Evolutionary conservation across 441 rosid genomes (phyloP).

Genomic region (Capsella rubella): DNA sequence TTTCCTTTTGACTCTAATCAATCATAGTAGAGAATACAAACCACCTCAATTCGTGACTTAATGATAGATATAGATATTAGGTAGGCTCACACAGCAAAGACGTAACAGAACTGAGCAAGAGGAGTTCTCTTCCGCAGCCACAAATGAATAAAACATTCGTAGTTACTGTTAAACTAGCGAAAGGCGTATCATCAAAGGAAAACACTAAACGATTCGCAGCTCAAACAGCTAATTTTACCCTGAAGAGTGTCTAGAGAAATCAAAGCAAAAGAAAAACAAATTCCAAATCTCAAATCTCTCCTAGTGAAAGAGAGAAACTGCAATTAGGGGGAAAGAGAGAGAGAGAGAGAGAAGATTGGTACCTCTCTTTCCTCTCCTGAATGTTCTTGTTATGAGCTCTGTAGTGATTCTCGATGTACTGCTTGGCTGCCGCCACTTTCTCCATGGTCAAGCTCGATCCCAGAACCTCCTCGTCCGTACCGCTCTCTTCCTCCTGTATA

Average conservation of each 20-base stretch:
- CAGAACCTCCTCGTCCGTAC: slow-evolving; percentile 65
- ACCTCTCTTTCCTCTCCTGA: slow-evolving; percentile 92
- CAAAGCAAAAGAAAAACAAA: not conserved
- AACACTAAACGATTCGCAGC: slow-evolving; percentile 11
- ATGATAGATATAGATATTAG: too few species aligned
- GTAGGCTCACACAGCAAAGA: too few species aligned
- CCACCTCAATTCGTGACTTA: too few species aligned
- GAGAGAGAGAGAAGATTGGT: not conserved
- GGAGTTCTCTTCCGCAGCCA: slow-evolving; percentile 9
- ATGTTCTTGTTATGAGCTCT: slow-evolving; percentile 89
- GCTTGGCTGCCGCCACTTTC: slow-evolving; percentile 98
- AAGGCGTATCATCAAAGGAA: slow-evolving; percentile 31
- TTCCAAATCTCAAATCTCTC: slow-evolving; percentile 40
- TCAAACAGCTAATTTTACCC: slow-evolving; percentile 30
- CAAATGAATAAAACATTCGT: not conserved
- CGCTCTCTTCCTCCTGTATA: slow-evolving; percentile 51
- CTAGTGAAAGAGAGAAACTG: not conserved
- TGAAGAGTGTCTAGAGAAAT: slow-evolving; percentile 26
- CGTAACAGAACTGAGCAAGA: slow-evolving; percentile 14
- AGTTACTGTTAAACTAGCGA: not conserved
- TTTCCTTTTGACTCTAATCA: too few species aligned
- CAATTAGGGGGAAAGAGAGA: not conserved
- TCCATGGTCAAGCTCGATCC: slow-evolving; percentile 97
- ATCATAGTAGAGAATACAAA: too few species aligned
- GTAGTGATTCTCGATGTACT: slow-evolving; percentile 97